Percentiles rank a stretch among this genome's conserved stretches.
phyloP scores from a whole-genome alignment of 352 stramenopile species.

The Thraustochytrium striatum region DNA sequence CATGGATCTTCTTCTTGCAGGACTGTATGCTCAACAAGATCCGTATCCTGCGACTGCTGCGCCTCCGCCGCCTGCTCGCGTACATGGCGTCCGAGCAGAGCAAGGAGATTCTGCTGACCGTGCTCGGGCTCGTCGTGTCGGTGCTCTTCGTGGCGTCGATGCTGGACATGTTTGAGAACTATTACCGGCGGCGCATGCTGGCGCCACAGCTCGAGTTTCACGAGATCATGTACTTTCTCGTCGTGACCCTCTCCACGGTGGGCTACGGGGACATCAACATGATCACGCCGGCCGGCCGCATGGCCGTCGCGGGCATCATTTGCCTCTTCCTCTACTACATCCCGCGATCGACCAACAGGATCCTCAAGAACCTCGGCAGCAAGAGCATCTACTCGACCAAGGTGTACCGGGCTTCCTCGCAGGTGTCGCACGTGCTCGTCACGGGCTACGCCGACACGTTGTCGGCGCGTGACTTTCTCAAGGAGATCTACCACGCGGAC shows the following conservation, averaged over 20 bases:
- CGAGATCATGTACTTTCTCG: conserved; percentile 45
- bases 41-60: conserved; percentile 24
- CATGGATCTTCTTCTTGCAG: not conserved
- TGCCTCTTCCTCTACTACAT: conserved; percentile 35
- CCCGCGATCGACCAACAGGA: conserved; percentile 35
- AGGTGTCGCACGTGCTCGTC: conserved; percentile 40
- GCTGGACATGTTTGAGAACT: conserved; percentile 20
- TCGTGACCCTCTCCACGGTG: conserved; percentile 45
- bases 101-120: conserved; percentile 27
- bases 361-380: conserved; percentile 26
- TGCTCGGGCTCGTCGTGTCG: not conserved
- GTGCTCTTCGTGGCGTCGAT: conserved; percentile 21
- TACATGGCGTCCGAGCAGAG: conserved; percentile 20
- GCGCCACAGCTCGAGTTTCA: not conserved
- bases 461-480: conserved; percentile 39
- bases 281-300: conserved; percentile 21
- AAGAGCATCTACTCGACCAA: conserved; percentile 17
- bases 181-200: not conserved
- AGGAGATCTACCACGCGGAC: conserved; percentile 50
- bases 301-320: conserved; percentile 33
- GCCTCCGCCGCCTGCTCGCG: conserved; percentile 9
- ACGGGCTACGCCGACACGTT: conserved; percentile 21
- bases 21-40: not conserved
- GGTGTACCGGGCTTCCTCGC: not conserved
- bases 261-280: conserved; percentile 45